Conservation (phyloP, 331 rosid genomes). For the Malus hybrid region DNA sequence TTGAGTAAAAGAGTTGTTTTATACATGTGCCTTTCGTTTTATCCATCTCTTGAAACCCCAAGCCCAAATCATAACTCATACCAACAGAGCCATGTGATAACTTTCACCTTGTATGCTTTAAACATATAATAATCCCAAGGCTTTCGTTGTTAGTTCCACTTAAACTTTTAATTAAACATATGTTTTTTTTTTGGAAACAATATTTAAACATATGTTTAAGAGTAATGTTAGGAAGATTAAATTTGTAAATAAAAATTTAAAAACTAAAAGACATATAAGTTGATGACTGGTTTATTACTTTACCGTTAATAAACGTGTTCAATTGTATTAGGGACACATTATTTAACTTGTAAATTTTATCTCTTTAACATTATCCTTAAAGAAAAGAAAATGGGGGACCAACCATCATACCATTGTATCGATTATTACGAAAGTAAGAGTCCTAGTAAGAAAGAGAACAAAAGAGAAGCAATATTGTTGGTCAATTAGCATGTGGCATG, state of each 20-base stretch:
- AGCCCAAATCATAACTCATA: neutral
- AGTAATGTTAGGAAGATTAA: no score
- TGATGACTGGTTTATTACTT: no score
- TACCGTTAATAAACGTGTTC: no score
- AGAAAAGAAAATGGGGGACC: neutral
- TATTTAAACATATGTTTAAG: no score
- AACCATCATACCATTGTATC: neutral
- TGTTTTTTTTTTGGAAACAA: no score
- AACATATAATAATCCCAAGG: neutral
- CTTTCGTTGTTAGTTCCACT: neutral
- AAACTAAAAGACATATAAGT: no score
- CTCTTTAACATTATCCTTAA: no score
- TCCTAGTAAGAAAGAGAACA: neutral
- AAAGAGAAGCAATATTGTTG: neutral
- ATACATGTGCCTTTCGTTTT: neutral
- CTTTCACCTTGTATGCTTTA: neutral
- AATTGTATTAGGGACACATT: no score
- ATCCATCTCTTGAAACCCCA: neutral
- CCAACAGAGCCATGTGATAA: neutral
- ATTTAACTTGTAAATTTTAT: no score
- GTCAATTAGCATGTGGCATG: neutral
- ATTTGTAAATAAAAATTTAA: no score
- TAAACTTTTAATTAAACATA: neutral
- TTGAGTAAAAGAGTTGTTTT: neutral
- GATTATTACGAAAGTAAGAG: neutral